Evolutionary conservation across 73 alveolate species (phyloP), one percentile per base, ranked within the genome.

Genomic region (Tetrahymena malaccensis): DNA sequence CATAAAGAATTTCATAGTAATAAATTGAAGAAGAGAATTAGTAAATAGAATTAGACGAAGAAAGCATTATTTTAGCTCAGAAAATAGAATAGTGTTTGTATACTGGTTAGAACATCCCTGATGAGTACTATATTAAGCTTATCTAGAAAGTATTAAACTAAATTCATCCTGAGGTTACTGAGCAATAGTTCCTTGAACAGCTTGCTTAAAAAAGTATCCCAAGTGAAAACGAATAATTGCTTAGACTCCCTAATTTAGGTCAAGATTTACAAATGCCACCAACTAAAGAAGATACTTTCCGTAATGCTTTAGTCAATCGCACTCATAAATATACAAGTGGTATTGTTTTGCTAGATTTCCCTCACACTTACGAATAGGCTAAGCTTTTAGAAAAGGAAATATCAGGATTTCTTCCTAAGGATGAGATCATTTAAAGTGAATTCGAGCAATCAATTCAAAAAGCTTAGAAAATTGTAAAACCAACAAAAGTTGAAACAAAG

Each of bases 291-390:
- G 98, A 96, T 85, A 93, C 94, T 70, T 70, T 70, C 89, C 85
- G 96, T 96, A 94, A 97, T 85, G 94, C 96, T 94, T 55, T 85
- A 96, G 93, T 84, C 43, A 43, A 95, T 89, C 94, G 98, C 96
- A n/a, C 96, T 94, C 89, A 70, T 25, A 70, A 70, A 70, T 70
- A 85, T 55, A 55, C 94, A 55, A 96, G 96, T 84, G 99, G 99
- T 0, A 98, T 99, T 98, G 96, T 99, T 43, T 93, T 99, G 8
- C 98, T 97, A 3, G 99, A 98, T 94, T 99, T 98, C 97, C 99
- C 99, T 44, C 96, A 97, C 96, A 98, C 99, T 43, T 96, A 96
- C 70, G 98, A 98, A 34, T 98, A 99, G 95, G 99, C 99, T 21
- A 98, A 98, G 94, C 95, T 97, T 44, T 95, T 99, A 85, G 99